Percentiles rank a stretch among this genome's conserved stretches.
These are phyloP conservation scores for Pichia sp. DNA, from an alignment of 1,139 yeast genomes.

Conservation along the genomic window DNA sequence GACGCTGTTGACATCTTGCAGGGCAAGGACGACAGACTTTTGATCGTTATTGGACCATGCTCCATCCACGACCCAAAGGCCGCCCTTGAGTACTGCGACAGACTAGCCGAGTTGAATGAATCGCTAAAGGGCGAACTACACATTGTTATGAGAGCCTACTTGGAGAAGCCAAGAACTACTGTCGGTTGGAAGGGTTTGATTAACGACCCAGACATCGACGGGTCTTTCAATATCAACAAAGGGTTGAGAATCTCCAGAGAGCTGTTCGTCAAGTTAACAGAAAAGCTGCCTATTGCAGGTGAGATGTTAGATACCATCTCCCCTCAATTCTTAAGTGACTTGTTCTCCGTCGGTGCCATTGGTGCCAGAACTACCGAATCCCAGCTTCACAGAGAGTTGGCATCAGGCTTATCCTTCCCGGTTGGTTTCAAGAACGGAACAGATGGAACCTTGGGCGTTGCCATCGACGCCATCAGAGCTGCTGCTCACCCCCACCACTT, in stretches of 20 bases:
- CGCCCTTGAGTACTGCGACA: constrained; percentile 80
- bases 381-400: constrained; percentile 93
- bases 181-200: constrained; percentile 99
- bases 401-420: constrained; percentile 96
- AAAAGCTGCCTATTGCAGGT: constrained; percentile 84
- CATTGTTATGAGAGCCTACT: constrained; percentile 94
- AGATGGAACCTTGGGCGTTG: constrained; percentile 90
- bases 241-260: constrained; percentile 87
- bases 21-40: constrained; percentile 75
- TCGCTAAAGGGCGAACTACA: constrained; percentile 69
- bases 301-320: constrained; percentile 98
- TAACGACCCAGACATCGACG: constrained; percentile 95
- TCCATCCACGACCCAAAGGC: constrained; percentile 93
- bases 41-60: constrained; percentile 92
- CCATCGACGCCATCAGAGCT: constrained; percentile 90
- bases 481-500: constrained; percentile 93
- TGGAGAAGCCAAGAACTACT: constrained; percentile 97
- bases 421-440: constrained; percentile 98
- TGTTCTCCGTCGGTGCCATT: constrained; percentile 92
- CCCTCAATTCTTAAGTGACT: constrained; percentile 91
- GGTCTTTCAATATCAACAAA: constrained; percentile 89
- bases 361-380: constrained; percentile 99
- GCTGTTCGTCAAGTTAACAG: constrained; percentile 78
- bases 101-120: constrained; percentile 56
- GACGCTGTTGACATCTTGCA: constrained; percentile 64